Conservation (phyloP, 768 basidiomycete genomes). For the Strobilomyces confusus region DNA sequence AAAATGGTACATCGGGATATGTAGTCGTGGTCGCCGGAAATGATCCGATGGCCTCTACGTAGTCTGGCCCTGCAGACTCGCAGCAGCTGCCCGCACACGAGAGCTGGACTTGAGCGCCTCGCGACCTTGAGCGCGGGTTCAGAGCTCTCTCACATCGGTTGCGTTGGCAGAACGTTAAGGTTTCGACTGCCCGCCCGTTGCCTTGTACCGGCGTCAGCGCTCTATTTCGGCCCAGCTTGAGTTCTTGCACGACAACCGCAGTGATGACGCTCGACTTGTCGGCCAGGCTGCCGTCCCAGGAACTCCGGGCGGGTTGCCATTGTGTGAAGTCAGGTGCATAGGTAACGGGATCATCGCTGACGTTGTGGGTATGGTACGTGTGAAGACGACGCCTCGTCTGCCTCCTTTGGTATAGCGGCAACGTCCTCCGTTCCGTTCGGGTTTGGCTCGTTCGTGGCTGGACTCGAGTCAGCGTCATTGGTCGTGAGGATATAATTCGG, state of each 20-base stretch:
- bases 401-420: conserved; percentile 2
- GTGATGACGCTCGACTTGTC: conserved; percentile 31
- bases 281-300: conserved; percentile 45
- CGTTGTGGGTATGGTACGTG: conserved; percentile 3
- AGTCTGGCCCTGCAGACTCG: too few relatives aligned
- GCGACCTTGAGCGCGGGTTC: too few relatives aligned
- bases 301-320: conserved; percentile 32
- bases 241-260: conserved; percentile 32
- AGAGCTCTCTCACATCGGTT: too few relatives aligned
- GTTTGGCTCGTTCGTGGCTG: not conserved
- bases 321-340: not conserved
- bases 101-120: too few relatives aligned
- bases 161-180: too few relatives aligned
- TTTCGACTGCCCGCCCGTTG: conserved; percentile 35
- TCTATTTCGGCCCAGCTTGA: conserved; percentile 50
- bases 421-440: conserved; percentile 1
- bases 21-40: too few relatives aligned
- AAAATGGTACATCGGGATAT: too few relatives aligned
- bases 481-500: conserved; percentile 27
- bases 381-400: conserved; percentile 3
- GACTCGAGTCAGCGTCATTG: not conserved
- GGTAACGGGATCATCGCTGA: conserved; percentile 8
- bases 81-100: too few relatives aligned
- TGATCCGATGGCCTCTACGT: too few relatives aligned
- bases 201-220: too few relatives aligned